Percentiles rank a stretch among this genome's conserved stretches.
These are phyloP conservation scores for Penicillium ucsense DNA, from an alignment of 495 filamentous ascomycete genomes.

Conservation along the genomic window DNA sequence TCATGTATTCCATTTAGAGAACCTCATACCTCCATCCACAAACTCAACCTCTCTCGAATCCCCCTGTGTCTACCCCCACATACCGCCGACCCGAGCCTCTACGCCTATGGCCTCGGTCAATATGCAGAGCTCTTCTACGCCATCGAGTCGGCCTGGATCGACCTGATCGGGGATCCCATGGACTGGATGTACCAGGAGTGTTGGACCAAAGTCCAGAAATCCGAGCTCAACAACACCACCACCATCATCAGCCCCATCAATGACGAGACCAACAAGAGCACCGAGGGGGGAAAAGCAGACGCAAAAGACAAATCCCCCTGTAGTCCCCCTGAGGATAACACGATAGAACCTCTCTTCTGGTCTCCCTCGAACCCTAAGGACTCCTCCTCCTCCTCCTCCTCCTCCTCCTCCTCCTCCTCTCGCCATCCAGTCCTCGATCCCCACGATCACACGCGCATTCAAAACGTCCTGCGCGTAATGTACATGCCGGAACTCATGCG, in stretches of 20 bases:
- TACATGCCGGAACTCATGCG: slow-evolving; percentile 8
- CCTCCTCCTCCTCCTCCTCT: no score
- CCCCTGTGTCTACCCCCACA: slow-evolving; percentile 7
- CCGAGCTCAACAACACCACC: background rate
- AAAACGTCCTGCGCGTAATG: slow-evolving; percentile 3
- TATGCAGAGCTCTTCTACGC: slow-evolving; percentile 9
- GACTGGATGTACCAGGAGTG: slow-evolving; percentile 5
- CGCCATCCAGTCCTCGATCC: no score
- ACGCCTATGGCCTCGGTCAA: slow-evolving; percentile 5
- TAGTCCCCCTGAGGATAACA: no score
- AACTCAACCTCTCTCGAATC: slow-evolving; percentile 7
- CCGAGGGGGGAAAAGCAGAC: no score
- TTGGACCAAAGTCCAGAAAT: no score
- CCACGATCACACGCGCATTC: background rate
- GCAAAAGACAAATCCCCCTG: no score
- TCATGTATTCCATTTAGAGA: background rate
- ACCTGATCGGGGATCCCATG: slow-evolving; percentile 6
- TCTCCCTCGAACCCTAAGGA: no score
- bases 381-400: no score
- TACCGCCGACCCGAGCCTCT: background rate
- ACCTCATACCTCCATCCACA: slow-evolving; percentile 10
- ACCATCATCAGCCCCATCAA: background rate
- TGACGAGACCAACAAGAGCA: background rate
- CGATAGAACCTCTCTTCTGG: no score
- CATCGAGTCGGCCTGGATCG: slow-evolving; percentile 6